Percentiles rank a stretch among this genome's conserved stretches.
phyloP scores from a whole-genome alignment of 331 rosid species.

The Quercus tomentella region DNA sequence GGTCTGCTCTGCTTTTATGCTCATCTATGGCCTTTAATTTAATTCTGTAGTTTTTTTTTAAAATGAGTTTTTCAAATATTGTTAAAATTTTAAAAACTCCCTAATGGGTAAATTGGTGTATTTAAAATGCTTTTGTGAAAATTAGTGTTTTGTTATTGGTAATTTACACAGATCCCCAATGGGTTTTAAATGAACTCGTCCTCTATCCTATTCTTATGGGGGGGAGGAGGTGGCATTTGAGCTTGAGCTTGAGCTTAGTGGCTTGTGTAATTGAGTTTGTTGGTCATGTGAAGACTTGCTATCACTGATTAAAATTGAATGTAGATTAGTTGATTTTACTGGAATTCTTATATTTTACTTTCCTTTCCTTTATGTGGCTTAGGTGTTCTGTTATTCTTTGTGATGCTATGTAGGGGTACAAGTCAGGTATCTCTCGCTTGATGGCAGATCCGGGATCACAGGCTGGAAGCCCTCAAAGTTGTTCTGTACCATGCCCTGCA shows the following conservation, averaged over 20 bases:
- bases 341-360: background rate
- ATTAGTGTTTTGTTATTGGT: background rate
- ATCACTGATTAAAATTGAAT: background rate
- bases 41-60: background rate
- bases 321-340: constrained; percentile 4
- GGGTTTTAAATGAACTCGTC: background rate
- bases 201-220: background rate
- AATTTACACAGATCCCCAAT: background rate
- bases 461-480: constrained; percentile 40
- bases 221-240: background rate
- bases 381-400: constrained; percentile 6
- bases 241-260: background rate
- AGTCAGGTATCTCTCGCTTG: constrained; percentile 40
- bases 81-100: background rate
- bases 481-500: constrained; percentile 30
- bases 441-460: constrained; percentile 37
- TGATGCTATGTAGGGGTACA: constrained; percentile 52
- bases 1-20: constrained; percentile 31
- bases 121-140: background rate
- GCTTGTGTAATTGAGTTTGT: background rate
- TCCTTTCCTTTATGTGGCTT: constrained; percentile 6
- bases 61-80: background rate
- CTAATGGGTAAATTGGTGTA: background rate
- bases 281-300: background rate
- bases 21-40: background rate